Conservation (phyloP, 192 early-diverging fungal species). For the Kickxella alabastrina region DNA sequence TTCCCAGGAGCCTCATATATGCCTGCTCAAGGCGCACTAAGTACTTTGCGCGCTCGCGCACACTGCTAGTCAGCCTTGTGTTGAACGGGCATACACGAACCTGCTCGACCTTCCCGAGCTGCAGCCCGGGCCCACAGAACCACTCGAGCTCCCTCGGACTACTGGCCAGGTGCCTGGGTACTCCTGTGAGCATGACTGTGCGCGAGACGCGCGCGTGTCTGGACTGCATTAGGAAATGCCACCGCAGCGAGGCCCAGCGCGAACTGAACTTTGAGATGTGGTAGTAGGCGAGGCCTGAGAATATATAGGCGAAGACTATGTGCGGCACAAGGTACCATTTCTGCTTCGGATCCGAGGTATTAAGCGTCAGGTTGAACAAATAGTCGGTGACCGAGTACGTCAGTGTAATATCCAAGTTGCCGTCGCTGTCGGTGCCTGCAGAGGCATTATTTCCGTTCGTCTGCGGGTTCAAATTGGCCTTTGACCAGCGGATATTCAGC, state of each 20-base stretch:
- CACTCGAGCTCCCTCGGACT: slow-evolving; percentile 60
- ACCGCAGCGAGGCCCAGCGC: slow-evolving; percentile 49
- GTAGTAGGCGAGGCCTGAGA: slow-evolving; percentile 51
- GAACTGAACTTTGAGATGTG: slow-evolving; percentile 49
- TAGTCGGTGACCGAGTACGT: slow-evolving; percentile 44
- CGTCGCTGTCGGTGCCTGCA: slow-evolving; percentile 1
- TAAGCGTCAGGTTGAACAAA: slow-evolving; percentile 47
- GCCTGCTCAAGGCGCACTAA: slow-evolving; percentile 58
- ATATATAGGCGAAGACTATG: slow-evolving; percentile 48
- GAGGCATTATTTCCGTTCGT: not conserved
- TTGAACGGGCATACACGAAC: slow-evolving; percentile 63
- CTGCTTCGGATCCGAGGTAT: slow-evolving; percentile 29
- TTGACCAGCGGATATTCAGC: slow-evolving; percentile 47
- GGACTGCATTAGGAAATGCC: slow-evolving; percentile 53
- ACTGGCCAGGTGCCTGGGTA: slow-evolving; percentile 53
- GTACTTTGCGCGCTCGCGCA: slow-evolving; percentile 53
- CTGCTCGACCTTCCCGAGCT: slow-evolving; percentile 61
- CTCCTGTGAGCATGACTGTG: slow-evolving; percentile 66
- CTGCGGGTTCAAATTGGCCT: slow-evolving; percentile 25
- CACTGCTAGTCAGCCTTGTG: slow-evolving; percentile 52
- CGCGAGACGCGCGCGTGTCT: slow-evolving; percentile 51
- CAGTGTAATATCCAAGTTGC: slow-evolving; percentile 12
- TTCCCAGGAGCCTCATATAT: slow-evolving; percentile 60
- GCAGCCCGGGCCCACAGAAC: slow-evolving; percentile 59
- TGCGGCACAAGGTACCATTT: slow-evolving; percentile 47